Conservation (phyloP, 306 rosid species). For the Vachellia pachyceras region DNA sequence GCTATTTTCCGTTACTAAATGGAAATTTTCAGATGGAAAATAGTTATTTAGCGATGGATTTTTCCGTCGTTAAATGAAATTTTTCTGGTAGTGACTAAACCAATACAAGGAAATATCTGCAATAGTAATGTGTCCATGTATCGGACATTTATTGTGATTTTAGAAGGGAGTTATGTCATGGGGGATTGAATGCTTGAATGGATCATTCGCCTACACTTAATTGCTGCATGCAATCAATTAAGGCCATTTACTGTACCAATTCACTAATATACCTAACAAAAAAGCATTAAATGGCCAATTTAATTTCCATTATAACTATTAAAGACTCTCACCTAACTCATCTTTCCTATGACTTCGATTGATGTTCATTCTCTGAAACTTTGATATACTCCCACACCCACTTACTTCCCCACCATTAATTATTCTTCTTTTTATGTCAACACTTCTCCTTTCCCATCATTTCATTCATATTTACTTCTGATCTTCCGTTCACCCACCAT, state of each 20-base stretch:
- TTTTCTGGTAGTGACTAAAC: too few relatives aligned
- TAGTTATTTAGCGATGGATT: too few relatives aligned
- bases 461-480: neutral
- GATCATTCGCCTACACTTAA: constrained; percentile 72
- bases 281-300: constrained; percentile 67
- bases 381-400: constrained; percentile 33
- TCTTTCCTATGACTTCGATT: constrained; percentile 56
- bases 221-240: constrained; percentile 77
- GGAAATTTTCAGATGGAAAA: too few relatives aligned
- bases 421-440: constrained; percentile 36
- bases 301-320: constrained; percentile 62
- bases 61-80: too few relatives aligned
- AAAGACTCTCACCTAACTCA: constrained; percentile 72
- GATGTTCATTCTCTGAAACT: constrained; percentile 55
- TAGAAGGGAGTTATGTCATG: neutral
- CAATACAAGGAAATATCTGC: neutral
- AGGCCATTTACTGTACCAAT: constrained; percentile 71
- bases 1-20: too few relatives aligned
- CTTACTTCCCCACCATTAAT: constrained; percentile 43
- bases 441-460: neutral
- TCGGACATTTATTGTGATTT: neutral
- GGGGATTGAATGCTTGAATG: constrained; percentile 60
- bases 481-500: neutral
- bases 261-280: constrained; percentile 77
- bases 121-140: neutral